phyloP scores from a whole-genome alignment of 2,329 filamentous ascomycete genomes.

The Phaeosphaeriaceae sp. region DNA sequence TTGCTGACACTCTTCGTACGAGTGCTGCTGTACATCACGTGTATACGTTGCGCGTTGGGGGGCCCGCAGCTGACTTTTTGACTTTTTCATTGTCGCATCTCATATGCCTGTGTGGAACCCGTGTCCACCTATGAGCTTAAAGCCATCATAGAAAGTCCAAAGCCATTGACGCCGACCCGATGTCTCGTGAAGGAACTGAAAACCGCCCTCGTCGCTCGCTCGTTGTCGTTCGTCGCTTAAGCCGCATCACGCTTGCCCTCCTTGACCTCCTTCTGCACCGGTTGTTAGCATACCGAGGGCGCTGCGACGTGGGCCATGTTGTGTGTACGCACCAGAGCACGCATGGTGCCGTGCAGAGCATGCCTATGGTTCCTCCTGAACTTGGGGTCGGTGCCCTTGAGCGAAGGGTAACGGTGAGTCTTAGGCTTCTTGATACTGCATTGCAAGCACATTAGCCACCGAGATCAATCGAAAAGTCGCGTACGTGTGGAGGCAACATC shows the following conservation, averaged over 20 bases:
- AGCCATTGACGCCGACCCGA: constrained; percentile 52
- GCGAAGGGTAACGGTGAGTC: constrained; percentile 97
- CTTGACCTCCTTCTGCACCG: constrained; percentile 88
- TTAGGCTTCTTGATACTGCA: constrained; percentile 99
- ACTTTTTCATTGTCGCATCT: constrained; percentile 48
- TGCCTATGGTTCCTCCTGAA: constrained; percentile 99
- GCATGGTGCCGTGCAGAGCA: constrained; percentile 98
- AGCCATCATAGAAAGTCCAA: constrained; percentile 47
- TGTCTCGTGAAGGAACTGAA: constrained; percentile 50
- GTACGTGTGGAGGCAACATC: neutral
- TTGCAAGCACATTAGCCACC: constrained; percentile 26
- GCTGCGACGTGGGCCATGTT: neutral
- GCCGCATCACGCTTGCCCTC: constrained; percentile 92
- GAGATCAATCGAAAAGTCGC: constrained; percentile 1
- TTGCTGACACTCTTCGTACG: neutral
- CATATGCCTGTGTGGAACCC: constrained; percentile 42
- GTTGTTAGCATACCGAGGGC: constrained; percentile 31
- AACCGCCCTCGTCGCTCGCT: constrained; percentile 44
- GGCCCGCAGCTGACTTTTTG: constrained; percentile 40
- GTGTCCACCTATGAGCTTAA: constrained; percentile 44
- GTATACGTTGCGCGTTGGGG: constrained; percentile 22
- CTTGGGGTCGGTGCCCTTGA: constrained; percentile 99
- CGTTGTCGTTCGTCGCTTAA: constrained; percentile 59
- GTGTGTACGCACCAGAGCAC: constrained; percentile 80
- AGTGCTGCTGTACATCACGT: constrained; percentile 28